phyloP scores from a whole-genome alignment of 1,139 yeast species.

The Geotrichum cucujoidarum region DNA sequence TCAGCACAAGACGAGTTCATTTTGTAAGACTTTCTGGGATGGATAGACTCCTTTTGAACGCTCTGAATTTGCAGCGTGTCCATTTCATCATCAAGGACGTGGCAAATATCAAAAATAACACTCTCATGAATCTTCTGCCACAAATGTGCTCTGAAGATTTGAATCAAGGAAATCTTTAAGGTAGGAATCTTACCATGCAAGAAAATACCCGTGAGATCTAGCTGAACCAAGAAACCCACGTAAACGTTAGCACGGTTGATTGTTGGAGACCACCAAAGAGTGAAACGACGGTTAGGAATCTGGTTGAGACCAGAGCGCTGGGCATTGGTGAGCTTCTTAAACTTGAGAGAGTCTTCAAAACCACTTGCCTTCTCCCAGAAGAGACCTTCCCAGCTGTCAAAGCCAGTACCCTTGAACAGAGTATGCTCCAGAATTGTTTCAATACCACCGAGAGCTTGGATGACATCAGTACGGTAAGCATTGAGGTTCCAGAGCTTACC shows the following conservation, averaged over 20 bases:
- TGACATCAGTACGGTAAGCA: constrained; percentile 91
- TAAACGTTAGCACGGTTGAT: constrained; percentile 96
- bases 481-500: constrained; percentile 94
- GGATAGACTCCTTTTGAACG: constrained; percentile 88
- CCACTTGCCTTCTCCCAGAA: constrained; percentile 98
- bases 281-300: constrained; percentile 94
- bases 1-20: constrained; percentile 97
- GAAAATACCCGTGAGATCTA: constrained; percentile 94
- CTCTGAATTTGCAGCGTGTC: constrained; percentile 77
- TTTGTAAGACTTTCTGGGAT: constrained; percentile 94
- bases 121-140: constrained; percentile 99
- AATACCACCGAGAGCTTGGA: constrained; percentile 95
- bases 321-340: constrained; percentile 92
- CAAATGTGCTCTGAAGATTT: constrained; percentile 93
- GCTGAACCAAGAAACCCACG: constrained; percentile 93
- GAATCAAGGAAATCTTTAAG: constrained; percentile 87
- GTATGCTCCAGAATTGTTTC: constrained; percentile 96
- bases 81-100: constrained; percentile 82
- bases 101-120: constrained; percentile 87
- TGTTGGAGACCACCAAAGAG: constrained; percentile 99
- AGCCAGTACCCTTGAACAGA: constrained; percentile 92
- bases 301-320: constrained; percentile 96
- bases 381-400: constrained; percentile 96
- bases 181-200: constrained; percentile 98
- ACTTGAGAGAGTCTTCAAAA: constrained; percentile 91